Conservation (phyloP, 495 filamentous ascomycete genomes). For the Amniculicola lignicola region DNA sequence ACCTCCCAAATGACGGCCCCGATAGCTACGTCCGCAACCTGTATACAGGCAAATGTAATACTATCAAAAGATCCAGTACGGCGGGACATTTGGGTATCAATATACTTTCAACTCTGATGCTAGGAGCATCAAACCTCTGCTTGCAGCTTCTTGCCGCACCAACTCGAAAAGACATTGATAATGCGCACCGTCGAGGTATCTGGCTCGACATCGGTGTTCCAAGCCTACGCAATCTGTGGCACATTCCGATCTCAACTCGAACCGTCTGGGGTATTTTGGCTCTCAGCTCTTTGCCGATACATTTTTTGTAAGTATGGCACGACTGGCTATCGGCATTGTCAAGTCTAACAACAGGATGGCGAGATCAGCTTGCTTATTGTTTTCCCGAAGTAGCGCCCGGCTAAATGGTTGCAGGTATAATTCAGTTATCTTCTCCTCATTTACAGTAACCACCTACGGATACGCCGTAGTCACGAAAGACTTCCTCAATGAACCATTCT, state of each 20-base stretch:
- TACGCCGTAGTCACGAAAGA: background rate
- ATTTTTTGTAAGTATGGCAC: constrained; percentile 23
- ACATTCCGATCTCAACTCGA: background rate
- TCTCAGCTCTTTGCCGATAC: constrained; percentile 19
- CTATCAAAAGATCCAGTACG: background rate
- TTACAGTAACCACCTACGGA: background rate
- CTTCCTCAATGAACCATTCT: background rate
- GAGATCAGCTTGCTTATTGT: too few species aligned
- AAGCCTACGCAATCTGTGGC: constrained; percentile 19
- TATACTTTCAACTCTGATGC: constrained; percentile 12
- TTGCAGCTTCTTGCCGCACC: constrained; percentile 22
- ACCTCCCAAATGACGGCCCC: background rate
- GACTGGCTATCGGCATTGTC: background rate
- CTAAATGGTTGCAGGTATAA: too few species aligned
- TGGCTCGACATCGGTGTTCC: constrained; percentile 30
- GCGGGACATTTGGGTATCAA: constrained; percentile 21
- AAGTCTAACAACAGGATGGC: background rate
- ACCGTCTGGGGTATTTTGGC: constrained; percentile 14
- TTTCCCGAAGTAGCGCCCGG: too few species aligned
- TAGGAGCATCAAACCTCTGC: constrained; percentile 24
- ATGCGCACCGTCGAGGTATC: constrained; percentile 5
- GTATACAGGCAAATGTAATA: background rate
- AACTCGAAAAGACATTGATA: constrained; percentile 15
- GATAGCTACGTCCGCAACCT: background rate
- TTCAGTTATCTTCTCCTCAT: background rate